Conservation (phyloP, 208 protist species). For the Blastocrithidia nonstop region DNA sequence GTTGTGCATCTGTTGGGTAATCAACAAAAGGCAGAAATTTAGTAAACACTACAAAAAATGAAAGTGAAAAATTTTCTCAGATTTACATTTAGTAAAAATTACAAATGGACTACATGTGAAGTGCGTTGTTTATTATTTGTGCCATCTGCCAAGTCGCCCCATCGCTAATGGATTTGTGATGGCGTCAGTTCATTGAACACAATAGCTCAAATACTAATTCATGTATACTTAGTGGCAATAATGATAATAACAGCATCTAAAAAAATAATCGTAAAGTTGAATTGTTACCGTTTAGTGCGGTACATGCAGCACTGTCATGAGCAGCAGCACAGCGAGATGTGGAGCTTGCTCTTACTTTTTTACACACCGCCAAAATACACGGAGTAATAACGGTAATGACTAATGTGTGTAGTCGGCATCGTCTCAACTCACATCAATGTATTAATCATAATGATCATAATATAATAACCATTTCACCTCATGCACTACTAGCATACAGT, state of each 20-base stretch:
- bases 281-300: conserved; percentile 28
- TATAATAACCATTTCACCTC: conserved; percentile 2
- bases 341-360: conserved; percentile 37
- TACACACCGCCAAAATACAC: conserved; percentile 35
- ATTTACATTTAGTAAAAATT: too few species aligned
- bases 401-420: neutral
- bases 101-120: too few species aligned
- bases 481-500: conserved; percentile 11
- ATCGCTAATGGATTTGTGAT: conserved; percentile 76
- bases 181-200: conserved; percentile 19
- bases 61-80: conserved; percentile 5
- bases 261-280: neutral
- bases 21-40: too few species aligned
- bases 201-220: conserved; percentile 2
- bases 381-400: conserved; percentile 11
- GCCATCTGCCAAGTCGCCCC: conserved; percentile 35
- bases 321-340: conserved; percentile 46
- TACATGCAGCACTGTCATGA: conserved; percentile 52
- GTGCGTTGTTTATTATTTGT: too few species aligned
- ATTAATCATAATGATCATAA: neutral
- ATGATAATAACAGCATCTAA: neutral
- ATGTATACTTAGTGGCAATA: neutral
- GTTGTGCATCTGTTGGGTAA: too few species aligned
- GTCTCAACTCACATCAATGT: too few species aligned
- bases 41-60: too few species aligned